phyloP scores from a whole-genome alignment of 495 filamentous ascomycete genomes.

The Neurospora cerealis region DNA sequence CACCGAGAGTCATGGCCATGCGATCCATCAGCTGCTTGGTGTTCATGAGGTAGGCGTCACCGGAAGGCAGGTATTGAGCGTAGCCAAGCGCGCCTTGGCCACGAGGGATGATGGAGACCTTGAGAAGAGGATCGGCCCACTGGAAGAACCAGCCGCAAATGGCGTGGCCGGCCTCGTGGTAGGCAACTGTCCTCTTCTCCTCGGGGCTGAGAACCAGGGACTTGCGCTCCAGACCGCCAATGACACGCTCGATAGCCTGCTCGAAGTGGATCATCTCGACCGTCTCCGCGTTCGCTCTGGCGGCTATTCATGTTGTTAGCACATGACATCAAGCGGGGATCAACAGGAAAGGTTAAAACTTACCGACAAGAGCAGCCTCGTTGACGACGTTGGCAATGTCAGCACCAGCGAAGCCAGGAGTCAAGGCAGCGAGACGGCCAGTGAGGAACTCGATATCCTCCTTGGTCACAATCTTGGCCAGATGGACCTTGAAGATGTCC shows the following conservation, averaged over 20 bases:
- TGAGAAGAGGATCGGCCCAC: conserved; percentile 91
- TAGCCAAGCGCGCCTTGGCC: conserved; percentile 90
- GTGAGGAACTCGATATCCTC: conserved; percentile 81
- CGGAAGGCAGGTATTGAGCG: conserved; percentile 86
- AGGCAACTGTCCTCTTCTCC: conserved; percentile 91
- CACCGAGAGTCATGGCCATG: conserved; percentile 98
- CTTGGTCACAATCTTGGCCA: conserved; percentile 82
- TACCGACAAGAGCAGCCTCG: conserved; percentile 94
- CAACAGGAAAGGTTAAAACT: conserved; percentile 22
- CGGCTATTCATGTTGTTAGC: conserved; percentile 50
- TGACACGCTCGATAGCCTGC: conserved; percentile 80
- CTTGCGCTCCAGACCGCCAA: conserved; percentile 93
- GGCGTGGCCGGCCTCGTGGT: conserved; percentile 96
- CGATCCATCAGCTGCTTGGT: conserved; percentile 96
- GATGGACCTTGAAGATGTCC: conserved; percentile 90
- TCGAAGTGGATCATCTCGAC: conserved; percentile 90
- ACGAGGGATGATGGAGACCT: conserved; percentile 96
- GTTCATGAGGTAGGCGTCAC: conserved; percentile 90
- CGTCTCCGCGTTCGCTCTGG: conserved; percentile 61
- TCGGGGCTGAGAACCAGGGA: conserved; percentile 83
- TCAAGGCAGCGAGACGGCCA: conserved; percentile 81
- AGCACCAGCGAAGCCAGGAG: conserved; percentile 91
- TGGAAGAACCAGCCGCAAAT: conserved; percentile 98
- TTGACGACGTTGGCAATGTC: conserved; percentile 98
- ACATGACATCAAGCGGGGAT: not conserved